phyloP scores from a whole-genome alignment of 192 early-diverging fungal species.

The Mortierella antarctica region DNA sequence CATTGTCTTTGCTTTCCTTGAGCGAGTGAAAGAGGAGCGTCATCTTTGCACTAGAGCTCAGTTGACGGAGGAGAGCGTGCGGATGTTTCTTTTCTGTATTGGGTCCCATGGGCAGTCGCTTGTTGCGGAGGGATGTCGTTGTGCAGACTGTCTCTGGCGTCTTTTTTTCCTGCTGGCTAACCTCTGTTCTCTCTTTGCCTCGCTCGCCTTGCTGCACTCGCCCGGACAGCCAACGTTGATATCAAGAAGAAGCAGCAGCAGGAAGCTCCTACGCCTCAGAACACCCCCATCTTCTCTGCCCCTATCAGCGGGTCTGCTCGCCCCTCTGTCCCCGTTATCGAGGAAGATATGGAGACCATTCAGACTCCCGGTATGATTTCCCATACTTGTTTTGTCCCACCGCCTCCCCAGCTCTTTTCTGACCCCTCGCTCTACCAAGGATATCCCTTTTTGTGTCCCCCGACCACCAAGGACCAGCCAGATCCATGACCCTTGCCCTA shows the following conservation, averaged over 20 bases:
- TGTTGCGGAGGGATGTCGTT: too few relatives aligned
- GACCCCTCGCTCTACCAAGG: background rate
- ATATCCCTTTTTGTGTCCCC: too few relatives aligned
- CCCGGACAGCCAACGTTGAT: slow-evolving; percentile 56
- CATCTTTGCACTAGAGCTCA: too few relatives aligned
- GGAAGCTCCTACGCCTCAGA: slow-evolving; percentile 67
- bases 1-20: too few relatives aligned
- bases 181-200: background rate
- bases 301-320: slow-evolving; percentile 63
- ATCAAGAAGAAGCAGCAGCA: slow-evolving; percentile 64
- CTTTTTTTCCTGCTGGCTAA: background rate
- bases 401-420: background rate
- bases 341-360: slow-evolving; percentile 63
- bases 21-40: too few relatives aligned
- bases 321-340: slow-evolving; percentile 56
- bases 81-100: too few relatives aligned
- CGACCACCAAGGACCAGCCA: too few relatives aligned
- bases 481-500: too few relatives aligned
- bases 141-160: too few relatives aligned
- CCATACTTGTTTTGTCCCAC: background rate
- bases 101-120: too few relatives aligned
- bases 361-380: slow-evolving; percentile 44
- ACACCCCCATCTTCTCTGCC: slow-evolving; percentile 66
- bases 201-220: slow-evolving; percentile 1
- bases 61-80: too few relatives aligned